Percentiles rank a stretch among this genome's conserved stretches.
Conservation (phyloP, 108 stramenopile genomes). For the Cylindrotheca closterium region DNA sequence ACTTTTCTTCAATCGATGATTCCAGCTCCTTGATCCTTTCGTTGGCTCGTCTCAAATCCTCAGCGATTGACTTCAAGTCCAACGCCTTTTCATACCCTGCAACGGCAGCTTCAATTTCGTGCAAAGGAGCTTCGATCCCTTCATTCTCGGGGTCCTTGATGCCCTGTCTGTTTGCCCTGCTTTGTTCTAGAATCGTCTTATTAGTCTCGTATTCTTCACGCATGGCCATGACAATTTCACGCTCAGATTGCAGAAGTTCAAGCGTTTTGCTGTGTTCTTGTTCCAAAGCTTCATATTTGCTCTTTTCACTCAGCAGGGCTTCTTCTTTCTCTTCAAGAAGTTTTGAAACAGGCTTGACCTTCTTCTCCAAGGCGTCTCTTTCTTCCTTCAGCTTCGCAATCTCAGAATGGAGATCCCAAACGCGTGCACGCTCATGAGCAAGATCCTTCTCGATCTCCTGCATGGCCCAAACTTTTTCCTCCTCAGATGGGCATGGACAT, state of each 20-base stretch:
- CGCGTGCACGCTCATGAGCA: constrained; percentile 18
- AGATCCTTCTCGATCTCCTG: constrained; percentile 19
- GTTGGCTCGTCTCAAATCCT: background rate
- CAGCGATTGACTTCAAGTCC: background rate
- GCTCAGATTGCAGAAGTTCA: constrained; percentile 9
- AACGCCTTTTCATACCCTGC: background rate
- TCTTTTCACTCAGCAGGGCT: constrained; percentile 16
- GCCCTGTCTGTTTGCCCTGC: background rate
- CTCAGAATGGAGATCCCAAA: constrained; percentile 18
- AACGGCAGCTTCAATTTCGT: background rate
- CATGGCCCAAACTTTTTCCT: constrained; percentile 8
- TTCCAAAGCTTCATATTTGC: constrained; percentile 17
- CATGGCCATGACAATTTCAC: background rate
- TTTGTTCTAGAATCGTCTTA: background rate
- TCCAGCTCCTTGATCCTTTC: constrained; percentile 8
- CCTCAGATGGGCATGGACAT: background rate
- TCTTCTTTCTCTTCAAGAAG: constrained; percentile 11
- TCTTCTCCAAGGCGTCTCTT: constrained; percentile 10
- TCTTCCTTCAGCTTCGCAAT: constrained; percentile 4
- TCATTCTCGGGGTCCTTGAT: background rate
- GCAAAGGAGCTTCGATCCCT: background rate
- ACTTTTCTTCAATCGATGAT: constrained; percentile 4
- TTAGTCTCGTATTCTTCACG: background rate
- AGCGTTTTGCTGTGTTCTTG: constrained; percentile 21
- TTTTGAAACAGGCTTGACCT: constrained; percentile 11